Evolutionary conservation across 495 filamentous ascomycete genomes (phyloP).

Genomic region (Aspergillus ellipticus): DNA sequence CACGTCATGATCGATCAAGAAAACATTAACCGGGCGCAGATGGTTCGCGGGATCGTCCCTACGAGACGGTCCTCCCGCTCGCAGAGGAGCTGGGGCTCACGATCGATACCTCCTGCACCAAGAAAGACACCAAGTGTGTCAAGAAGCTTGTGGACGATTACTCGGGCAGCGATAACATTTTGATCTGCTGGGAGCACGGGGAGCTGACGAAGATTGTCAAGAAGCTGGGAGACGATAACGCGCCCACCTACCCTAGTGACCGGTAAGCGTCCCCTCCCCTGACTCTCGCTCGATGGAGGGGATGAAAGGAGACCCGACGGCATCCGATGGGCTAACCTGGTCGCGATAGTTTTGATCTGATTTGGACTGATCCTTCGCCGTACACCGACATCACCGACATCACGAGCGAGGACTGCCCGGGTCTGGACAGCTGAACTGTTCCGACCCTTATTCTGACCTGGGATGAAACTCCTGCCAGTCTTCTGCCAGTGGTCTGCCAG

Average conservation of each 20-base stretch:
- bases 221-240: constrained; percentile 39
- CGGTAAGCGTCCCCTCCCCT: constrained; percentile 17
- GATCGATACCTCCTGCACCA: constrained; percentile 47
- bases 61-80: constrained; percentile 49
- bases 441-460: too few relatives aligned
- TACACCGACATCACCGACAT: constrained; percentile 30
- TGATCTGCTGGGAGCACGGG: constrained; percentile 58
- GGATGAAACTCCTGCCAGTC: too few relatives aligned
- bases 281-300: neutral
- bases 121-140: constrained; percentile 46
- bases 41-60: constrained; percentile 47
- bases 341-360: constrained; percentile 33
- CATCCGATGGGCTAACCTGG: constrained; percentile 1
- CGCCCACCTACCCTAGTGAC: constrained; percentile 33
- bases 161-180: constrained; percentile 46
- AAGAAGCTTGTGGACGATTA: constrained; percentile 42
- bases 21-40: constrained; percentile 27
- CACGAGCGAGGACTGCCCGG: constrained; percentile 34
- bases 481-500: too few relatives aligned
- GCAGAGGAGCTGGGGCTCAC: constrained; percentile 48
- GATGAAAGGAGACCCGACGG: neutral
- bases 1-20: neutral
- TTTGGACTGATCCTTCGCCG: constrained; percentile 39
- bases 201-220: constrained; percentile 43
- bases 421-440: constrained; percentile 16